Evolutionary conservation across 2,329 filamentous ascomycete species (phyloP), one percentile per base, ranked within the genome.

Genomic region (Botrytis sinoallii): DNA sequence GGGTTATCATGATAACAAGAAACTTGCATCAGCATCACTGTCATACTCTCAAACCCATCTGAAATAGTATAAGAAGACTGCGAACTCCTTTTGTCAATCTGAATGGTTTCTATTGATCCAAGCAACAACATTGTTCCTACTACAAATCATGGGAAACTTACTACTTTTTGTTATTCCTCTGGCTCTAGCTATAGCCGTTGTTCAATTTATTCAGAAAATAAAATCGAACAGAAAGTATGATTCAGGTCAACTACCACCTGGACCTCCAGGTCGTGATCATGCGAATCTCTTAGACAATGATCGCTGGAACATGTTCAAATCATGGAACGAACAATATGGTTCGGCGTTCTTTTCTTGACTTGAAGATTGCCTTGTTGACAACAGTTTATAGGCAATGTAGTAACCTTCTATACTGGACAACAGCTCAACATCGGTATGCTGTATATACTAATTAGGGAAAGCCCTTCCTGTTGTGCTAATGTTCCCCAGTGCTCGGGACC

Each of bases 241-340:
- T 38, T 61, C 35, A 18, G 35, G 12, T 40, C 35, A 61, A n/a
- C 35, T 61, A 61, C 59, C 59, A n/a, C 59, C 59, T 8, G 59
- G 59, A 25, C 59, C 59, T 40, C 59, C 59, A 61, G 59, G 59
- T n/a, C 59, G 59, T 40, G 59, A 61, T 40, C 59, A 61, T 40
- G 22, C 59, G 7, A 61, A n/a, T 9, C 35, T 61, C 35, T 40
- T 61, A 35, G 59, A 61, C 2, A 40, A 40, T 40, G 59, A 61
- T 40, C 59, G 59, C 25, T 61, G 59, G 59, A 61, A 61, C 59
- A 61, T 61, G 59, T 61, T 61, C 35, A 61, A 61, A 25, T 3
- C 35, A 38, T 61, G 59, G 59, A 61, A 61, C 22, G 59, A 61
- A 25, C 59, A 38, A 61, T 61, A 61, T 61, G 59, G 59, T 61